phyloP scores from a whole-genome alignment of 305 asterid species.

The Nicotiana rustica region DNA sequence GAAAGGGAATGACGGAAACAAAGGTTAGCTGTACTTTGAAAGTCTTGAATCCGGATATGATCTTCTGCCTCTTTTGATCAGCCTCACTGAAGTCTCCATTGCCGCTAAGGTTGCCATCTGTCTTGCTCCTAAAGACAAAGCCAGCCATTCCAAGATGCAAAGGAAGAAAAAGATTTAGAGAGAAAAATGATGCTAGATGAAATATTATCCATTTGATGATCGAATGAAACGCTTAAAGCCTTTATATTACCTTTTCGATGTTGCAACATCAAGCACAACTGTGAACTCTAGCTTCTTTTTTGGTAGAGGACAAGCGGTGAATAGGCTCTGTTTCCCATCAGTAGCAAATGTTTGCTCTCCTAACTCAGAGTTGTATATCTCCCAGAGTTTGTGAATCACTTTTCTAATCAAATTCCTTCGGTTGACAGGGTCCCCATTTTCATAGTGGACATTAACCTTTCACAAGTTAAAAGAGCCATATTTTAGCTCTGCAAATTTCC shows the following conservation, averaged over 20 bases:
- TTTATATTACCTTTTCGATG: slow-evolving; percentile 31
- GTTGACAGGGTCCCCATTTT: slow-evolving; percentile 33
- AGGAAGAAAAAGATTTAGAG: not conserved
- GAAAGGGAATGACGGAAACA: slow-evolving; percentile 30
- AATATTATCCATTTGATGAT: not conserved
- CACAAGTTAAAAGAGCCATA: not conserved
- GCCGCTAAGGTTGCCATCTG: not conserved
- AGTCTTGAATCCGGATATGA: slow-evolving; percentile 28
- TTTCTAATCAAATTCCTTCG: slow-evolving; percentile 31
- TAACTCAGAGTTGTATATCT: slow-evolving; percentile 33
- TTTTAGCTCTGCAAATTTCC: slow-evolving; percentile 5
- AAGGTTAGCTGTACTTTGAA: slow-evolving; percentile 29
- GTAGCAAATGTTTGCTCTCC: slow-evolving; percentile 36
- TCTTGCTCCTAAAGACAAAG: not conserved
- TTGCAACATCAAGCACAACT: slow-evolving; percentile 35
- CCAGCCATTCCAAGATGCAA: not conserved
- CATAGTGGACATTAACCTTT: slow-evolving; percentile 32
- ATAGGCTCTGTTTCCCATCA: slow-evolving; percentile 33
- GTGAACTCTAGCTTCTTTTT: slow-evolving; percentile 32
- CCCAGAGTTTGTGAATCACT: slow-evolving; percentile 35
- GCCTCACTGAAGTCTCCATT: slow-evolving; percentile 13
- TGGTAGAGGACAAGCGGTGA: slow-evolving; percentile 33
- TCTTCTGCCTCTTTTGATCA: slow-evolving; percentile 39
- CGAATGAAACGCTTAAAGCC: not conserved
- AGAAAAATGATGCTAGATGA: slow-evolving; percentile 24